Conservation (phyloP, 2,329 filamentous ascomycete genomes). For the Diaporthe australafricana region DNA sequence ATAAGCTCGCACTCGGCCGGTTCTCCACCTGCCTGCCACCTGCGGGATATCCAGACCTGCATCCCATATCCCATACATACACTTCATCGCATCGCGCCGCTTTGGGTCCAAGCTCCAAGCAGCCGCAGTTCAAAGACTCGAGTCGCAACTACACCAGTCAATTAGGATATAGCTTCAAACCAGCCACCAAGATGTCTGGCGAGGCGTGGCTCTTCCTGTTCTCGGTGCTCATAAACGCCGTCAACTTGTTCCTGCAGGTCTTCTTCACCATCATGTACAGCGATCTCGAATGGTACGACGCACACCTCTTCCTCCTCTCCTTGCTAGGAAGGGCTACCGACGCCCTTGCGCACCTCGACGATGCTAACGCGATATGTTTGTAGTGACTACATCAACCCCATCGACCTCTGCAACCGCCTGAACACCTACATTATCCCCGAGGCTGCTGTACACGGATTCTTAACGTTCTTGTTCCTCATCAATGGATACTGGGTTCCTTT, state of each 20-base stretch:
- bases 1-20: slow-evolving; percentile 25
- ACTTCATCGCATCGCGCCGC: slow-evolving; percentile 16
- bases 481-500: slow-evolving; percentile 99
- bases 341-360: neutral
- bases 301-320: neutral
- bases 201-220: slow-evolving; percentile 99
- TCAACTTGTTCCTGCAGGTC: slow-evolving; percentile 99
- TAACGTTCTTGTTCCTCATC: slow-evolving; percentile 96
- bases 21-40: slow-evolving; percentile 26
- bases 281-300: slow-evolving; percentile 91
- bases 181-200: slow-evolving; percentile 79
- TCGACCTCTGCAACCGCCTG: slow-evolving; percentile 99
- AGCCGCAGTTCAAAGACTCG: slow-evolving; percentile 17
- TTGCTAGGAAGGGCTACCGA: neutral
- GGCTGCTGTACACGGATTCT: slow-evolving; percentile 95
- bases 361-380: slow-evolving; percentile 19
- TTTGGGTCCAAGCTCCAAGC: slow-evolving; percentile 23
- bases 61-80: slow-evolving; percentile 7
- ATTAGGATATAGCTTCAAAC: slow-evolving; percentile 27
- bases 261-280: slow-evolving; percentile 99
- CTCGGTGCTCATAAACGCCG: slow-evolving; percentile 98
- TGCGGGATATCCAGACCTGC: slow-evolving; percentile 18
- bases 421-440: slow-evolving; percentile 99
- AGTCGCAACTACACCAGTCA: neutral
- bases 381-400: slow-evolving; percentile 99